These are phyloP conservation scores for Pichia kudriavzevii DNA, from an alignment of 1,139 yeast genomes.

Conservation along the genomic window DNA sequence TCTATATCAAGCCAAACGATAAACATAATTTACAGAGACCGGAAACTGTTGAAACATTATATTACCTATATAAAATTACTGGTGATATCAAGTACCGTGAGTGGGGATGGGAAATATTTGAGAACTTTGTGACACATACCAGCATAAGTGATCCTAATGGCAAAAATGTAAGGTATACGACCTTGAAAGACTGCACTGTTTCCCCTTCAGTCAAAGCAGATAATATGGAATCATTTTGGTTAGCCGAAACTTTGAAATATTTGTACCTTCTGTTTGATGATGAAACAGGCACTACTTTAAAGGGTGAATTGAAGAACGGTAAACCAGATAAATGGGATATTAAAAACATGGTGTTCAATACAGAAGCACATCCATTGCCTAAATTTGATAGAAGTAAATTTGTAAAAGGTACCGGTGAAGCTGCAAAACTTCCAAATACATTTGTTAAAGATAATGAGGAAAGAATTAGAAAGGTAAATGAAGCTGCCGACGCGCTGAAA, in stretches of 20 bases:
- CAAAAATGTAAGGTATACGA: conserved; percentile 48
- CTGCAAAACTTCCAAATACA: conserved; percentile 3
- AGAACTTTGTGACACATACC: conserved; percentile 58
- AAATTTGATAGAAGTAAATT: conserved; percentile 48
- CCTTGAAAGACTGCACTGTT: conserved; percentile 56
- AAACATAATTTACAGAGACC: conserved; percentile 87
- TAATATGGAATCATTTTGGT: conserved; percentile 90
- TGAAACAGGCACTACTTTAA: conserved; percentile 30
- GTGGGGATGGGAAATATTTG: conserved; percentile 87
- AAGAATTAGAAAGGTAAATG: background rate
- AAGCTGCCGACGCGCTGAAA: background rate
- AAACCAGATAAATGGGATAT: conserved; percentile 37
- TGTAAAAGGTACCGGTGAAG: conserved; percentile 46
- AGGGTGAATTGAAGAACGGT: conserved; percentile 9
- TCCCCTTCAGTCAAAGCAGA: conserved; percentile 51
- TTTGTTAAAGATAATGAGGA: conserved; percentile 8
- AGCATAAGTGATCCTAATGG: conserved; percentile 43
- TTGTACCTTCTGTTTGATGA: conserved; percentile 75
- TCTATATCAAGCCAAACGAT: conserved; percentile 62
- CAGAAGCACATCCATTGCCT: conserved; percentile 93
- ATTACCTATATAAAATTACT: conserved; percentile 72
- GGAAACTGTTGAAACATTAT: conserved; percentile 87
- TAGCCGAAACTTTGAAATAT: conserved; percentile 88
- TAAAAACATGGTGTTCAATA: conserved; percentile 61
- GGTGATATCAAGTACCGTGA: conserved; percentile 75